These are phyloP conservation scores for Gloeophyllum trabeum DNA, from an alignment of 768 basidiomycete species.

Conservation along the genomic window DNA sequence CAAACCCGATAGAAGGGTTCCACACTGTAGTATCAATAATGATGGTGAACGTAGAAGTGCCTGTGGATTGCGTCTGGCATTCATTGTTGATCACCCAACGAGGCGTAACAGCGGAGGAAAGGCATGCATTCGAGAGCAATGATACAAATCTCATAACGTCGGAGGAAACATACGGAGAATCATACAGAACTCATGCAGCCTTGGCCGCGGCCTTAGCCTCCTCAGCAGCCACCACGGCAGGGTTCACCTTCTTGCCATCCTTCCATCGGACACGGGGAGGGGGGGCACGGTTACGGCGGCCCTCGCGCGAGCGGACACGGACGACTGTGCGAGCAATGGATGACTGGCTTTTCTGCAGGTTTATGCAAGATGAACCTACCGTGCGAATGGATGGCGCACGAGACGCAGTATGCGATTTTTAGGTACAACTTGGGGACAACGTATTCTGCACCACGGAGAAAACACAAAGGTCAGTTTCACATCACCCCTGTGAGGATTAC, in stretches of 20 bases:
- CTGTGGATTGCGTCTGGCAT: too few relatives aligned
- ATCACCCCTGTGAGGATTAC: not conserved
- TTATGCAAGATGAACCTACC: slow-evolving; percentile 36
- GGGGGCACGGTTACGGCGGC: slow-evolving; percentile 94
- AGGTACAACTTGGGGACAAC: slow-evolving; percentile 94
- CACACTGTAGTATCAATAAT: too few relatives aligned
- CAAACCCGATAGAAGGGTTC: too few relatives aligned
- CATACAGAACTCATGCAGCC: slow-evolving; percentile 3
- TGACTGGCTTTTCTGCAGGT: slow-evolving; percentile 1
- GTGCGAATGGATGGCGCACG: slow-evolving; percentile 98
- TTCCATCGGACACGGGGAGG: slow-evolving; percentile 95
- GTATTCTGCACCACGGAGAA: slow-evolving; percentile 52
- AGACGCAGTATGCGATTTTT: slow-evolving; percentile 98
- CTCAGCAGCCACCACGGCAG: slow-evolving; percentile 88
- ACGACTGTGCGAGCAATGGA: slow-evolving; percentile 49
- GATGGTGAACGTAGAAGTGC: too few relatives aligned
- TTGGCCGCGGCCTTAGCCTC: slow-evolving; percentile 57
- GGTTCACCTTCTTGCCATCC: slow-evolving; percentile 93
- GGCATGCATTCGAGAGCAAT: too few relatives aligned
- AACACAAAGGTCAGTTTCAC: not conserved
- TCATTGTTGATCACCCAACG: too few relatives aligned
- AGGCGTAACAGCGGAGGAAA: too few relatives aligned
- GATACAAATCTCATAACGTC: too few relatives aligned
- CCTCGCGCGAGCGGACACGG: slow-evolving; percentile 92
- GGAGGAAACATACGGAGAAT: too few relatives aligned